phyloP scores from a whole-genome alignment of 495 filamentous ascomycete species.

The Trypethelium eluteriae region DNA sequence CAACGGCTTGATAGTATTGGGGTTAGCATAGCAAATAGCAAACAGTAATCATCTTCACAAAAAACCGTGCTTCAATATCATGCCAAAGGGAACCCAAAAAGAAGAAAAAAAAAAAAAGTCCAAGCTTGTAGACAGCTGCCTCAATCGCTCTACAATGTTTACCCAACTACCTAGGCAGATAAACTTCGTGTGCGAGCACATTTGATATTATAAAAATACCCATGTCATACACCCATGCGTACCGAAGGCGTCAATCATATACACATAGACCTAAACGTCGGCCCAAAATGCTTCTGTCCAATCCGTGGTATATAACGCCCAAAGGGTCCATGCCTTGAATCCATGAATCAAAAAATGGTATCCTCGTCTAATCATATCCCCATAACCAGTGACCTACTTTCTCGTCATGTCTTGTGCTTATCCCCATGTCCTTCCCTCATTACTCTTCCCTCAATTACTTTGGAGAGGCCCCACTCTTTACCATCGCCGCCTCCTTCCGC shows the following conservation, averaged over 20 bases:
- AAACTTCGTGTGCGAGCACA: neutral
- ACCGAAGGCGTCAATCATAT: neutral
- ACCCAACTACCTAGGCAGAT: too few relatives aligned
- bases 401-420: too few relatives aligned
- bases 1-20: too few relatives aligned
- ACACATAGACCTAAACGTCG: neutral
- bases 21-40: too few relatives aligned
- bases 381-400: too few relatives aligned
- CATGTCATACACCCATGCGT: neutral
- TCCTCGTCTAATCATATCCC: neutral
- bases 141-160: too few relatives aligned
- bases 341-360: neutral
- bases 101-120: too few relatives aligned
- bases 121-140: too few relatives aligned
- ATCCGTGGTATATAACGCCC: neutral
- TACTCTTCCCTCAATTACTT: neutral
- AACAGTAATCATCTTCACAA: too few relatives aligned
- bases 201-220: neutral
- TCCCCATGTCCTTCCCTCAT: neutral
- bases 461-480: neutral
- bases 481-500: conserved; percentile 40
- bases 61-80: too few relatives aligned
- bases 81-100: too few relatives aligned
- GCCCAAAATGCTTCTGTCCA: neutral
- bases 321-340: neutral